Base-by-base conservation (phyloP, 768 basidiomycete species). In the Macrolepiota dolichaula region DNA sequence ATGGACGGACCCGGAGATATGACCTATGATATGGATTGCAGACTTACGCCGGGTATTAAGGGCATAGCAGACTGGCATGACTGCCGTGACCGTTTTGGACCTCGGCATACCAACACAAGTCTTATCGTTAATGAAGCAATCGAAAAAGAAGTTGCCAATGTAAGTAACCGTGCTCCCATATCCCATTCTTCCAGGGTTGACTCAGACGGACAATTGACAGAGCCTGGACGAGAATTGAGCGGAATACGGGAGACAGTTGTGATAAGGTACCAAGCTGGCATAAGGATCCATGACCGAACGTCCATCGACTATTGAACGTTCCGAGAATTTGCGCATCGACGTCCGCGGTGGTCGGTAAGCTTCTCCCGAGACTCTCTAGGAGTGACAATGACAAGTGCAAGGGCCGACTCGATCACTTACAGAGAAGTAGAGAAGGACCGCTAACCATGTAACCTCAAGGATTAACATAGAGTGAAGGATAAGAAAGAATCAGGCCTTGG, bases 351-450 rank as follows among this genome's bases (percentile, higher is more conserved):
- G 29, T 32, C 29, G 29, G 29, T 32, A n/a, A 13, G 27, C 51
- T 52, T 53, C 51, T 53, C 27, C 59, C 27, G 59, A 36, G 40
- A 10, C 24, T 42, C 32, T 51, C 22, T 51, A 60, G 27, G 52
- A 53, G 13, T 25, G 51, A 47, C 51, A 35, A 24, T 44, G 42
- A 44, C 42, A 10, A 54, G 12, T 24, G 25, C 17, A 38, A 24
- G 37, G 24, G 13, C 40, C 42, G 54, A 44, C 25, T 55, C n/a
- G 13, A 38, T 9, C 38, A 4, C 19, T 42, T 7, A 5, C 22
- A 42, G 24, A 55, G 19, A 24, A 54, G 3, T n/a, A 40, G 35
- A n/a, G 38, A 19, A 19, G 19, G 42, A 7, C n/a, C 9, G 19
- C 19, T 44, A 44, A n/a, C 17, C 42, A n/a, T 19, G n/a, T 44